Percentiles rank a stretch among this genome's conserved stretches.
These are phyloP conservation scores for Neurospora hispaniola DNA, from an alignment of 495 filamentous ascomycete genomes.

Conservation along the genomic window DNA sequence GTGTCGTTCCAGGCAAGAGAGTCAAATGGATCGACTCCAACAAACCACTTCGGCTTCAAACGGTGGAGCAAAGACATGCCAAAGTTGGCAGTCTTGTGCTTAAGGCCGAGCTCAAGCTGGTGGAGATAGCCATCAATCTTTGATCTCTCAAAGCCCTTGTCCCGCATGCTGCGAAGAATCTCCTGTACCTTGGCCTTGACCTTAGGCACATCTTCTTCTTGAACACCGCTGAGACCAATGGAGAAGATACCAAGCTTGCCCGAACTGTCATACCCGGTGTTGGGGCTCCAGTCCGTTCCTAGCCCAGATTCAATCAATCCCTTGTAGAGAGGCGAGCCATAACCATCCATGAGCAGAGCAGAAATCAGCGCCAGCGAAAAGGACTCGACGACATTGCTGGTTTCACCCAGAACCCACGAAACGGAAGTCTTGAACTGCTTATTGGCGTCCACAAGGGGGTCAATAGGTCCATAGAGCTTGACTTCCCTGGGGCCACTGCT, in stretches of 20 bases:
- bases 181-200: constrained; percentile 62
- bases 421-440: constrained; percentile 88
- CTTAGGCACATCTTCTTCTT: constrained; percentile 62
- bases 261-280: constrained; percentile 78
- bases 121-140: constrained; percentile 93
- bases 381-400: constrained; percentile 68
- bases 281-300: constrained; percentile 86
- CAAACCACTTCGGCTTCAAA: constrained; percentile 86
- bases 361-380: constrained; percentile 77
- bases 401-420: constrained; percentile 83
- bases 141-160: constrained; percentile 70
- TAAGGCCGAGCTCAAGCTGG: constrained; percentile 78
- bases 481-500: constrained; percentile 53
- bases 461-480: constrained; percentile 70
- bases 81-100: constrained; percentile 92
- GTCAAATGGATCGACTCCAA: constrained; percentile 84
- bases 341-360: constrained; percentile 78
- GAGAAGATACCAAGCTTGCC: constrained; percentile 74
- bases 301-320: constrained; percentile 85
- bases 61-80: constrained; percentile 84
- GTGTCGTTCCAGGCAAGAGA: constrained; percentile 83
- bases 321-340: constrained; percentile 86
- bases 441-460: constrained; percentile 73
- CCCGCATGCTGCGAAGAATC: constrained; percentile 52
- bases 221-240: constrained; percentile 78